A percentile compares a stretch with the other conserved stretches of the same genome.
Evolutionary conservation across 208 protist genomes (phyloP).

Genomic region (Trichomonas tenax): DNA sequence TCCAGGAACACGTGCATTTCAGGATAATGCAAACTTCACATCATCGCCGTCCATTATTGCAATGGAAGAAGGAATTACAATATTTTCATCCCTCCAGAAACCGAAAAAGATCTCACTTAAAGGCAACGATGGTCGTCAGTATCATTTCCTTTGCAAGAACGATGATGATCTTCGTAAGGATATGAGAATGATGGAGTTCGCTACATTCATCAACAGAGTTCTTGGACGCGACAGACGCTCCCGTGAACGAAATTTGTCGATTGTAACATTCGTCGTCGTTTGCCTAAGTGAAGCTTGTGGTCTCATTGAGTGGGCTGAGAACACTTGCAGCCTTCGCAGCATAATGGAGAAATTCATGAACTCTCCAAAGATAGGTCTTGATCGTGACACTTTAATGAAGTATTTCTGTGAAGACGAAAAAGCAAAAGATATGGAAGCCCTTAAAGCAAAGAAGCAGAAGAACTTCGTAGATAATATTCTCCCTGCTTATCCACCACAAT

Average conservation of each 20-base stretch:
- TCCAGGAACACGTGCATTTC: neutral
- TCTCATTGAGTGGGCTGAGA: neutral
- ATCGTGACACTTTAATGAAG: neutral
- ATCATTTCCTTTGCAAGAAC: neutral
- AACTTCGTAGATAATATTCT: neutral
- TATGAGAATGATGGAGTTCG: constrained; percentile 19
- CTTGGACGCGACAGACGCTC: neutral
- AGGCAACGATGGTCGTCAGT: neutral
- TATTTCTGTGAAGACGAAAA: neutral
- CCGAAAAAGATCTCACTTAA: neutral
- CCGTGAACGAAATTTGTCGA: neutral
- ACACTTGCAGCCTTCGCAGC: neutral
- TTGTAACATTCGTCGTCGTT: constrained; percentile 10
- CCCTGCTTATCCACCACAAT: neutral
- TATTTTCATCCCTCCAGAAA: neutral
- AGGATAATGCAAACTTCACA: no score
- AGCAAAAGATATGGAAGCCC: neutral
- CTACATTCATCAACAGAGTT: neutral
- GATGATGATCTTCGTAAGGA: constrained; percentile 20
- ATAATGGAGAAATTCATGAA: neutral
- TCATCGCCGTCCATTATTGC: neutral
- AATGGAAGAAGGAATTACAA: neutral
- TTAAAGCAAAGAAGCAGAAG: neutral
- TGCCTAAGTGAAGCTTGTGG: neutral
- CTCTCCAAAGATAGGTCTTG: neutral